These are phyloP conservation scores for Scytalidium sp. DNA, from an alignment of 2,329 filamentous ascomycete genomes.

Conservation along the genomic window DNA sequence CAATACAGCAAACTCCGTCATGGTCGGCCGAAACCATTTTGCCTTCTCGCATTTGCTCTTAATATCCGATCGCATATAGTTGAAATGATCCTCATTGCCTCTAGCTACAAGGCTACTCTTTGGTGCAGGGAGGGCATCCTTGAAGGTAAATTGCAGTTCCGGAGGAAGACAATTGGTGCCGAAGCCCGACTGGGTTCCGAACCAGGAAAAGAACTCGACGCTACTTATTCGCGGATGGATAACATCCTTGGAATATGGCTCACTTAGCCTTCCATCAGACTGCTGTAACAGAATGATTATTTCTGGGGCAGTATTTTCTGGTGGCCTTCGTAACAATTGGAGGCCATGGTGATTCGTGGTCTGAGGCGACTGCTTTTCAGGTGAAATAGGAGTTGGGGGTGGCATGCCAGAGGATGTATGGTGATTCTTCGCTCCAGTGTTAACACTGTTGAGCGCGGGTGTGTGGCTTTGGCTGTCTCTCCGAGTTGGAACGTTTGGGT, in stretches of 20 bases:
- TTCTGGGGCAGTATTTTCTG: not conserved
- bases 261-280: not conserved
- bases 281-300: not conserved
- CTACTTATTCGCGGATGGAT: conserved; percentile 2
- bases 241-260: not conserved
- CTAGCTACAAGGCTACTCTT: not conserved
- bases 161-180: not conserved
- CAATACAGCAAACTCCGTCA: conserved; percentile 10
- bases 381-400: not conserved
- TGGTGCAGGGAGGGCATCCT: conserved; percentile 5
- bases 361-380: not conserved
- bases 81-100: conserved; percentile 8
- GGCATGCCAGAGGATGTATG: not conserved
- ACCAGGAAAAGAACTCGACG: conserved; percentile 8
- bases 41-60: conserved; percentile 4
- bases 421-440: not conserved
- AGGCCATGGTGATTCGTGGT: not conserved
- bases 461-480: not conserved
- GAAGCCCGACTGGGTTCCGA: not conserved
- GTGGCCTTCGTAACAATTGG: not conserved
- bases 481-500: not conserved
- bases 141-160: conserved; percentile 6
- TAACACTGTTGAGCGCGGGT: not conserved
- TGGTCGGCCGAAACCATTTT: not conserved
- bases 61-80: conserved; percentile 7